Base-by-base conservation (phyloP, 345 rosid genomes). In the Pseudoturritis turrita region DNA sequence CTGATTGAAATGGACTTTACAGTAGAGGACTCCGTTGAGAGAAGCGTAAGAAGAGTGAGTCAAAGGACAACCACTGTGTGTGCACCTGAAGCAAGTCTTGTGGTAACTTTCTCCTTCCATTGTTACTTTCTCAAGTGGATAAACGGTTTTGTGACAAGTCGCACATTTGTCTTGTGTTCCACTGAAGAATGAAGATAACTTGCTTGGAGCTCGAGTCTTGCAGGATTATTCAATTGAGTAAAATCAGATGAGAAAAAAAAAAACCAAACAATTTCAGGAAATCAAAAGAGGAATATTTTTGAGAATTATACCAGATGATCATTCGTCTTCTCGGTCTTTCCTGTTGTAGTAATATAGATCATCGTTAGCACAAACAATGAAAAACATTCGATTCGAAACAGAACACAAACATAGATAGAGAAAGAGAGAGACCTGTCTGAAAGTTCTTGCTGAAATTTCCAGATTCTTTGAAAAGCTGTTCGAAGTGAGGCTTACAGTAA, bases 161-260 rank as follows among this genome's bases (percentile, higher is more conserved):
- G 92, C 78, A 70, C 99, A 96, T 65, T 96, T 96, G 90, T 96
- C 98, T 57, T 79, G 89, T 56, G 99, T 96, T 80, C 99, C 99
- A 62, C 80, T 81, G 80, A 96, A 96, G 88, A 96, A 6, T 39
- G 92, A 80, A 22, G 97, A 96, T 50, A 96, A 73, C 77, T 89
- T 92, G 87, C 84, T 92, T 8, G 98, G 81, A 50, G 73, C 65
- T 70, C 97, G 87, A 82, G 80, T 91, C 99, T 89, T 88, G 26
- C 15, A 35, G 0, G 4, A 5, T 9, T n/a, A 47, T 46, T 19
- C 50, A 25, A 1, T 45, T 3, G 10, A 36, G 2, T n/a, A 47
- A 57, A 15, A 36, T 65, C 35, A 66, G 61, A 66, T 22, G 21
- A 35, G 9, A 19, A 0, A 21, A 10, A 14, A 19, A n/a, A 29